Base-by-base conservation (phyloP, 805 yeast genomes). In the Candida dendrica region DNA sequence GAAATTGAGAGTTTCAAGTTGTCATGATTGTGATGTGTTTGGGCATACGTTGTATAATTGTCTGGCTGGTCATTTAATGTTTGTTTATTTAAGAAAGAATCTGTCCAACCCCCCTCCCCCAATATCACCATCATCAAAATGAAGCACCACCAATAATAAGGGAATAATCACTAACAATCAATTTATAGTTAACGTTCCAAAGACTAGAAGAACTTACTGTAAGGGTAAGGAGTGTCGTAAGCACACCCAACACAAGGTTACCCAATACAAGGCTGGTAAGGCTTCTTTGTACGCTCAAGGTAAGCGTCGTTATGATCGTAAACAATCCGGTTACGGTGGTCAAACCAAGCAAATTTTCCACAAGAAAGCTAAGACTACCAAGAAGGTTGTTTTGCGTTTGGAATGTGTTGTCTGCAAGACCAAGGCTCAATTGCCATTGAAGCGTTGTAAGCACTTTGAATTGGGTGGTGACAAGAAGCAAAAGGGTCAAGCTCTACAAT, bases 241-340 rank as follows among this genome's bases (percentile, higher is more conserved):
- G 79, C 98, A 93, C 93, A 91, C 98, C 68, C 97, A 89, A 78
- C 98, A 93, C 95, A 93, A 91, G 83, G 98, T 93, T 69, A 91
- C 99, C 75, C 99, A 93, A 81, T 93, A 93, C 95, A 93, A 93
- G 77, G 96, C 98, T 71, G 98, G 99, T 79, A 93, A 93, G 81
- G 98, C 98, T 72, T 91, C 98, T 57, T 83, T 90, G 66, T 89
- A 81, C 70, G 96, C 98, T 63, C 98, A 93, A 80, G 99, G 99
- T 84, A 93, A 95, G 91, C 89, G 99, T 83, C 90, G 99, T 82
- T 93, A 93, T 81, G 98, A 93, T 91, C 96, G 99, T 79, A 93
- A 93, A 78, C 98, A 93, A 81, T 71, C 85, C 66, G 98, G 98
- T 89, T 93, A 81, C 79, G 99, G 99, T 87, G 99, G 99, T 87